A percentile compares a stretch with the other conserved stretches of the same genome.
phyloP scores from a whole-genome alignment of 2,329 filamentous ascomycete species.

The Talaromyces islandicus region DNA sequence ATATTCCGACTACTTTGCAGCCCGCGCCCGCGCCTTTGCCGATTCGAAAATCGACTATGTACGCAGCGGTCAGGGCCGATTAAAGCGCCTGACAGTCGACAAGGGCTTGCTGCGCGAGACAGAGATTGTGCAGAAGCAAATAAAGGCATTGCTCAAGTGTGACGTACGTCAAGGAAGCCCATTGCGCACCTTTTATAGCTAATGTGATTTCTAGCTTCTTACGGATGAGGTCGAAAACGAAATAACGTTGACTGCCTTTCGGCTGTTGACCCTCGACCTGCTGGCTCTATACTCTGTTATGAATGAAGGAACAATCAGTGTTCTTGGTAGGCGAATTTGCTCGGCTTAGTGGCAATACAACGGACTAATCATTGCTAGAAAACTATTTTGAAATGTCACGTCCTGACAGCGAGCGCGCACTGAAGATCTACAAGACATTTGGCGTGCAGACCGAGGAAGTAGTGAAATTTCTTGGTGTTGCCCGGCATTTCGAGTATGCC shows the following conservation, averaged over 20 bases:
- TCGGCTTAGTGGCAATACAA: neutral
- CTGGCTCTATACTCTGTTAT: conserved; percentile 87
- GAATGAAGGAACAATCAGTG: conserved; percentile 96
- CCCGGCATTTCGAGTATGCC: conserved; percentile 83
- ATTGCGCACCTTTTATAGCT: neutral
- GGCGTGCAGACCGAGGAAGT: conserved; percentile 88
- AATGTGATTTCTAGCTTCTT: conserved; percentile 56
- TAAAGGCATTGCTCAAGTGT: conserved; percentile 78
- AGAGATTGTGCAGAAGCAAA: conserved; percentile 81
- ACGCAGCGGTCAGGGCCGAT: conserved; percentile 68
- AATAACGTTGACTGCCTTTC: conserved; percentile 89
- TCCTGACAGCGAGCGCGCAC: conserved; percentile 82
- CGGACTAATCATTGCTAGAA: conserved; percentile 47
- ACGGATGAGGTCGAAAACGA: conserved; percentile 90
- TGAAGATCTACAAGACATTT: conserved; percentile 88
- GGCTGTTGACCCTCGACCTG: conserved; percentile 83
- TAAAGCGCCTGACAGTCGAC: conserved; percentile 82
- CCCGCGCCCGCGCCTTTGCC: conserved; percentile 74
- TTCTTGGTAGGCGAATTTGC: conserved; percentile 61
- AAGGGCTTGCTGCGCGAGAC: conserved; percentile 91
- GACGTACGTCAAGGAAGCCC: conserved; percentile 56
- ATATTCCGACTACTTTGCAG: conserved; percentile 80
- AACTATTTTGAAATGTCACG: conserved; percentile 99
- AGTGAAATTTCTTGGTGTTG: conserved; percentile 80
- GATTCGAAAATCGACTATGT: conserved; percentile 89